Base-by-base conservation (phyloP, 495 filamentous ascomycete genomes). In the Corynascus novoguineensis region DNA sequence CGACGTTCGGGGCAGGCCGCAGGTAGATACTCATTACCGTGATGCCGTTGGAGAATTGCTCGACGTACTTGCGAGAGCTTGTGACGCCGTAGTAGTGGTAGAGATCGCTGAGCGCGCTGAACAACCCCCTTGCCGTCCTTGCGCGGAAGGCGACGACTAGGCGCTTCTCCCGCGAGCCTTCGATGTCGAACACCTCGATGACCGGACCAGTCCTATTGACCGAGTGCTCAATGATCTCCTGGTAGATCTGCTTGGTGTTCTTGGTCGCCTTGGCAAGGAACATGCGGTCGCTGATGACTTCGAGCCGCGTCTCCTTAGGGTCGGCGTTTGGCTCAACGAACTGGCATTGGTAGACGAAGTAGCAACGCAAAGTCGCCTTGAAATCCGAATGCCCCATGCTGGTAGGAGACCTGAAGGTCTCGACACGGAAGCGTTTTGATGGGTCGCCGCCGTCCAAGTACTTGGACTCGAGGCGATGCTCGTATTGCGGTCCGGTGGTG, bases 61-160 rank as follows among this genome's bases (percentile, higher is more conserved):
- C 92, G 53, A 97, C 87, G 65, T 98, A 98, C 76, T 98, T 98
- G 50, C 93, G 83, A 2, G 93, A 90, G 69, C 89, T 95, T 2
- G 93, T 97, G 48, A 96, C 82, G 24, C 95, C 95, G 67, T 98
- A 97, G 79, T 96, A 97, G 75, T 98, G 93, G 73, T 98, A 98
- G 22, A 98, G 78, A 70, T 97, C 95, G 57, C 89, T 95, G 53
- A 98, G 73, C 22, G 93, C 91, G 60, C 91, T 96, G 77, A 98
- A 98, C 62, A 98, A 74, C 37, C 93, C 95, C 71, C 91, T 81
- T 22, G 93, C 95, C 9, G 92, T 96, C 48, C 92, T 84, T 59
- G 92, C 87, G 45, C 90, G 89, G 76, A 96, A 97, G 34, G 90
- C 95, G 65, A 97, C 83, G 56, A 98, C 91, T 55, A 98, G 77